Evolutionary conservation across 768 basidiomycete genomes (phyloP).

Genomic region (Candolleomyces efflorescens): DNA sequence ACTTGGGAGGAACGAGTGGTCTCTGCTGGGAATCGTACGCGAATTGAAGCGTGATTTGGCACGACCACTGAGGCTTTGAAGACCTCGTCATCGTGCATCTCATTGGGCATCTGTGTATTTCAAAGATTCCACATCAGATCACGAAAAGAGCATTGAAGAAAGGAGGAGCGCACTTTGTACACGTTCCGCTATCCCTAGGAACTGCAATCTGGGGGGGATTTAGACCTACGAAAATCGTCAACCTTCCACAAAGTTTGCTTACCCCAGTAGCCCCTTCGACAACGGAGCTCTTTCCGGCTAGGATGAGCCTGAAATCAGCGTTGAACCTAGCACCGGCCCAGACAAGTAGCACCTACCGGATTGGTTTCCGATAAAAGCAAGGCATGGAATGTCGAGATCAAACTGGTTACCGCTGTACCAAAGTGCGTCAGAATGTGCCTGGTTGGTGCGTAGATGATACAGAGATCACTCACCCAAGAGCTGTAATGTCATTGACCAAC

Average conservation of each 20-base stretch:
- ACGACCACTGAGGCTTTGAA: slow-evolving; percentile 35
- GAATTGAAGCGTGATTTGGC: slow-evolving; percentile 35
- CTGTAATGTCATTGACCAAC: slow-evolving; percentile 3
- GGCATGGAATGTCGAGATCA: slow-evolving; percentile 44
- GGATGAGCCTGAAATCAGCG: background rate
- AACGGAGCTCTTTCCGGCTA: slow-evolving; percentile 58
- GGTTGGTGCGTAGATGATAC: background rate
- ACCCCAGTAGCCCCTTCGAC: slow-evolving; percentile 58
- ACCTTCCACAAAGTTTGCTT: no score
- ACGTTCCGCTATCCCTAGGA: slow-evolving; percentile 58
- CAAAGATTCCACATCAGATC: background rate
- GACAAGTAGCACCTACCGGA: slow-evolving; percentile 34
- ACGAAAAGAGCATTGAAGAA: no score
- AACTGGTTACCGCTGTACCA: slow-evolving; percentile 10
- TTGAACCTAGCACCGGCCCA: background rate
- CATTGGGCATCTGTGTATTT: slow-evolving; percentile 39
- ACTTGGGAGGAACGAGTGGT: background rate
- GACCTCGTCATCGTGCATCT: slow-evolving; percentile 45
- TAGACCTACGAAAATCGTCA: no score
- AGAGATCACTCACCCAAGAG: slow-evolving; percentile 2
- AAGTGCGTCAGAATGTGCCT: background rate
- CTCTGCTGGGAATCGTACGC: background rate
- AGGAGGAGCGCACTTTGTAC: slow-evolving; percentile 40
- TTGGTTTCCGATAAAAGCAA: slow-evolving; percentile 54
- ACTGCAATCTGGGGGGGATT: slow-evolving; percentile 67